phyloP scores from a whole-genome alignment of 2,329 filamentous ascomycete genomes.

The Talaromyces sp. region DNA sequence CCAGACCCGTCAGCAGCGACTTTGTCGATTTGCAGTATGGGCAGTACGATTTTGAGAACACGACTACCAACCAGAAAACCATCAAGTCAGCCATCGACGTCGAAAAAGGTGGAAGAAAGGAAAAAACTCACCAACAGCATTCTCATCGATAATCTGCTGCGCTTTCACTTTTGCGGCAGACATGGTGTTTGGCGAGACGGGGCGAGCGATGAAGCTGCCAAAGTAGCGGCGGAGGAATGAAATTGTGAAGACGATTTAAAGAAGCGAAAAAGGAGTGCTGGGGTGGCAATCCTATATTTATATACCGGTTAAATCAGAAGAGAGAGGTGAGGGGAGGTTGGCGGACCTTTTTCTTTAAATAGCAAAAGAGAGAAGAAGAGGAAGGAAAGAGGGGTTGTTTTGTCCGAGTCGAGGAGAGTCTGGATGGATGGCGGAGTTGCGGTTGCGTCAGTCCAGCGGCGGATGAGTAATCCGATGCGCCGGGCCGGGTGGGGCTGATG shows the following conservation, averaged over 20 bases:
- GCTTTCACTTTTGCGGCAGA: conserved; percentile 78
- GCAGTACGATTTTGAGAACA: conserved; percentile 97
- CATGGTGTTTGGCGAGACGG: conserved; percentile 61
- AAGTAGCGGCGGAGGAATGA: conserved; percentile 69
- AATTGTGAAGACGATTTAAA: conserved; percentile 45
- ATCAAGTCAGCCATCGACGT: background rate
- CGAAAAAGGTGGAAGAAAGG: background rate
- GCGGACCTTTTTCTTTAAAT: background rate
- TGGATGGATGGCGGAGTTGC: background rate
- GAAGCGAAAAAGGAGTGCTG: background rate
- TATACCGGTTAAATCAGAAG: background rate
- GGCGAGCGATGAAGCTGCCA: conserved; percentile 44
- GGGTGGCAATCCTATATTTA: background rate
- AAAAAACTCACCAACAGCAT: conserved; percentile 65
- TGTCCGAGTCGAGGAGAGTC: background rate
- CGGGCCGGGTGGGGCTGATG: background rate
- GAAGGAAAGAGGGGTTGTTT: background rate
- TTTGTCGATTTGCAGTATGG: conserved; percentile 84
- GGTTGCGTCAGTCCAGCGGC: conserved; percentile 3
- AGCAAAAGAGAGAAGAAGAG: background rate
- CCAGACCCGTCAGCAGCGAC: conserved; percentile 61
- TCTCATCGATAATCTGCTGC: conserved; percentile 80
- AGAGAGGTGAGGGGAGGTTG: background rate
- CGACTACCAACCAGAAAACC: conserved; percentile 48
- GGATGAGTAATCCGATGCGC: conserved; percentile 4